Percentiles rank a stretch among this genome's conserved stretches.
Conservation (phyloP, 2,329 filamentous ascomycete species). For the Elsinoe australis region DNA sequence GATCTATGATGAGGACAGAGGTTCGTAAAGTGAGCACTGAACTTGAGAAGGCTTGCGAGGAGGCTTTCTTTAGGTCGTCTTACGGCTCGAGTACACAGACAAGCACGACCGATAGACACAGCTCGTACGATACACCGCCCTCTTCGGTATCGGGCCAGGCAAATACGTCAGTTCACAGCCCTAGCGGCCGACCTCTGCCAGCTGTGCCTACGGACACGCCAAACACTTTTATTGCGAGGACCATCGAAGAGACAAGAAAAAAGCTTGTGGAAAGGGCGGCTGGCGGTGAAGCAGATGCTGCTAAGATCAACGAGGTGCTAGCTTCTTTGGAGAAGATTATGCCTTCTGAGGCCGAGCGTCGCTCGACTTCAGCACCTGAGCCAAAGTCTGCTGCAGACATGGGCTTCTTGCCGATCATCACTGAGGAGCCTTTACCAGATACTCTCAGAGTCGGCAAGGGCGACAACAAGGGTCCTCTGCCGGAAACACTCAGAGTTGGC, state of each 20-base stretch:
- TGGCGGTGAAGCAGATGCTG: constrained; percentile 41
- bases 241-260: constrained; percentile 51
- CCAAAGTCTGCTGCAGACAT: constrained; percentile 26
- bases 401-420: constrained; percentile 43
- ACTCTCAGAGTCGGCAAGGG: constrained; percentile 22
- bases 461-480: constrained; percentile 32
- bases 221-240: constrained; percentile 46
- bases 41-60: constrained; percentile 83
- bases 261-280: constrained; percentile 48
- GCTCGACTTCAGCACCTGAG: constrained; percentile 42
- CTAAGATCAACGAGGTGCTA: constrained; percentile 53
- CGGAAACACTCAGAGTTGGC: constrained; percentile 25
- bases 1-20: constrained; percentile 61
- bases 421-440: constrained; percentile 41
- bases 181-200: constrained; percentile 34
- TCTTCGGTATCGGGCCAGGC: constrained; percentile 37
- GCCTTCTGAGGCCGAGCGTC: constrained; percentile 29
- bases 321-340: constrained; percentile 35
- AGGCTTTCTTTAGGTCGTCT: constrained; percentile 72
- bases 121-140: constrained; percentile 45
- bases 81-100: constrained; percentile 42
- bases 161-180: constrained; percentile 21
- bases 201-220: constrained; percentile 41
- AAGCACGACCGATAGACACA: constrained; percentile 35
- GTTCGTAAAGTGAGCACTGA: constrained; percentile 75